Evolutionary conservation across 805 yeast genomes (phyloP), one percentile per base, ranked within the genome.

Genomic region (Huiozyma naganishii): DNA sequence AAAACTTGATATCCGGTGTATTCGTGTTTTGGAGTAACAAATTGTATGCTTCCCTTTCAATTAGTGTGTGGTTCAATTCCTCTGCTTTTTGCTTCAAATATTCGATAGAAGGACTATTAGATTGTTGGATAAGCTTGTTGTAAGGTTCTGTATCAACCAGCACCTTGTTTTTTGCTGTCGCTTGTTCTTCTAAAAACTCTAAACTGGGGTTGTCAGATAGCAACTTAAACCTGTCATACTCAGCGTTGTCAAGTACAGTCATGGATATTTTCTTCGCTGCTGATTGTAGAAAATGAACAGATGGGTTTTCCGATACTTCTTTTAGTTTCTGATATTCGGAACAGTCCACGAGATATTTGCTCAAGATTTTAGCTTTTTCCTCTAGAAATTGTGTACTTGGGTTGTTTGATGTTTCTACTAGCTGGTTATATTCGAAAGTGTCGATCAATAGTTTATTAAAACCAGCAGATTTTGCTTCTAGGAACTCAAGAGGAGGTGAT

Each of bases 401-500:
- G 12, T 29, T 32, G 27, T 39, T 30, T 11, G 28, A 29, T 10
- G 11, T 13, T 5, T 40, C 8, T 32, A 32, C 7, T 6, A 41
- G 9, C 6, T 10, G 27, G 17, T 39, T 28, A 28, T 42, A 36
- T 13, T 45, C 38, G 7, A 17, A 27, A 2, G 3, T 30, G 9
- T 29, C 17, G 29, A 41, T 6, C 5, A 45, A 8, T 11, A 9
- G n/a, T 8, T 39, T 33, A 2, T 32, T 29, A 23, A 33, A 11
- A 32, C 7, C 29, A 13, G 28, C 13, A 2, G 45, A 39, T 32
- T 39, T 42, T 11, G 40, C 38, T 11, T 37, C 17, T 13, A 39
- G 33, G 28, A 39, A 42, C 12, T 39, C 37, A 6, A 61, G 23
- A 2, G 52, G 49, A 1, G 65, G 65, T 1, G 13, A n/a, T 11